Evolutionary conservation across 345 rosid species (phyloP).

Genomic region (Populus alba): DNA sequence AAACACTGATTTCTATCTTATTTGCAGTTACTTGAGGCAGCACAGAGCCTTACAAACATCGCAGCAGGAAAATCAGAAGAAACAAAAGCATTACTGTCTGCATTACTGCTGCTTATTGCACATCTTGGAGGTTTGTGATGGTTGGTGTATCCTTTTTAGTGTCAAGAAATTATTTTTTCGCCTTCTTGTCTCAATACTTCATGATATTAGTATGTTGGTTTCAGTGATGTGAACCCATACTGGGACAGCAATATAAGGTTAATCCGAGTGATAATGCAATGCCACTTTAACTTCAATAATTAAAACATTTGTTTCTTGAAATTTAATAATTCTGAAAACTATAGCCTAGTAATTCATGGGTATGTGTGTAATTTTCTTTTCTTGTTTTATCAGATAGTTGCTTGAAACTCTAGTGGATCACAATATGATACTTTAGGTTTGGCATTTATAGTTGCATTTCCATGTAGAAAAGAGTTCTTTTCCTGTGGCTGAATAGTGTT

Average conservation of each 20-base stretch:
- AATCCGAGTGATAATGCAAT: neutral
- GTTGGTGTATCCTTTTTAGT: neutral
- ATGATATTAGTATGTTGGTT: neutral
- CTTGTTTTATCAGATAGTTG: neutral
- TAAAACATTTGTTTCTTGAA: neutral
- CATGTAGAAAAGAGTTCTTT: constrained; percentile 76
- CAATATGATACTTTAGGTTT: neutral
- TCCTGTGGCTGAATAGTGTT: constrained; percentile 95
- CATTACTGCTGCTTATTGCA: constrained; percentile 85
- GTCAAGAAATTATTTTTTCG: neutral
- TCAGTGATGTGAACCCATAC: neutral
- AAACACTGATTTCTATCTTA: neutral
- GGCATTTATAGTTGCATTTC: constrained; percentile 18
- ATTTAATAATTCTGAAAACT: neutral
- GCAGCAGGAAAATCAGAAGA: constrained; percentile 97
- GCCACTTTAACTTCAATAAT: neutral
- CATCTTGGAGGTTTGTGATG: constrained; percentile 81
- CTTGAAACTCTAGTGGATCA: neutral
- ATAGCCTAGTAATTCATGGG: neutral
- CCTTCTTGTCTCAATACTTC: neutral
- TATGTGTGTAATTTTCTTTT: neutral
- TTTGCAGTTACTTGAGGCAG: constrained; percentile 94
- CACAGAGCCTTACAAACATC: constrained; percentile 97
- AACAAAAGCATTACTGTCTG: constrained; percentile 82
- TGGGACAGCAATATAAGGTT: neutral